phyloP scores from a whole-genome alignment of 2,329 filamentous ascomycete species.

The Karstenula rhodostoma region DNA sequence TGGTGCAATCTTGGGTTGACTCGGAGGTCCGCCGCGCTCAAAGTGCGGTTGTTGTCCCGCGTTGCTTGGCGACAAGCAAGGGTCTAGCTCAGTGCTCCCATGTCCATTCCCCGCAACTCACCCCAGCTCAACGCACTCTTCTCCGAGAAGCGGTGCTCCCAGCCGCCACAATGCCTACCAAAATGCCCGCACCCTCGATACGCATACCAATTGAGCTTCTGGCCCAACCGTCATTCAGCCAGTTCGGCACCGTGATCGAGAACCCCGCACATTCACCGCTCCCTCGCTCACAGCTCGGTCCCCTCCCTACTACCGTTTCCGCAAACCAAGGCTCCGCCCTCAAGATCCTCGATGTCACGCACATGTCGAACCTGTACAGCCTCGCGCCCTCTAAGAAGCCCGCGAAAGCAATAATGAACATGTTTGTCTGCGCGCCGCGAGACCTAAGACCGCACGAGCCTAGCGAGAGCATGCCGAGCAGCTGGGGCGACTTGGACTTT shows the following conservation, averaged over 20 bases:
- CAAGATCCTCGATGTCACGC: constrained; percentile 84
- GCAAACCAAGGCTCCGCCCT: constrained; percentile 89
- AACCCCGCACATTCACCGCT: constrained; percentile 69
- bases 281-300: constrained; percentile 58
- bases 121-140: background rate
- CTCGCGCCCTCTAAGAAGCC: constrained; percentile 66
- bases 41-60: constrained; percentile 11
- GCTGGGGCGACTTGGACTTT: constrained; percentile 44
- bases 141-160: constrained; percentile 11
- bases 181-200: constrained; percentile 51
- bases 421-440: constrained; percentile 85
- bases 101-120: constrained; percentile 20
- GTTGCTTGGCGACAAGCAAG: constrained; percentile 11
- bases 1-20: constrained; percentile 23
- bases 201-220: constrained; percentile 70
- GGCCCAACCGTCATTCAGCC: constrained; percentile 72
- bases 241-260: constrained; percentile 83
- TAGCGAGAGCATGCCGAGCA: constrained; percentile 45
- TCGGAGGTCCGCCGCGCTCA: constrained; percentile 1
- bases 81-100: constrained; percentile 18
- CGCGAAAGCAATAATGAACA: constrained; percentile 75
- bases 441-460: constrained; percentile 55
- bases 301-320: constrained; percentile 59
- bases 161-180: constrained; percentile 45
- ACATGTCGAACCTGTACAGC: constrained; percentile 74